Evolutionary conservation across 176 grass and related monocot species (phyloP), one percentile per base, ranked within the genome.

Genomic region (Triticum turgidum): DNA sequence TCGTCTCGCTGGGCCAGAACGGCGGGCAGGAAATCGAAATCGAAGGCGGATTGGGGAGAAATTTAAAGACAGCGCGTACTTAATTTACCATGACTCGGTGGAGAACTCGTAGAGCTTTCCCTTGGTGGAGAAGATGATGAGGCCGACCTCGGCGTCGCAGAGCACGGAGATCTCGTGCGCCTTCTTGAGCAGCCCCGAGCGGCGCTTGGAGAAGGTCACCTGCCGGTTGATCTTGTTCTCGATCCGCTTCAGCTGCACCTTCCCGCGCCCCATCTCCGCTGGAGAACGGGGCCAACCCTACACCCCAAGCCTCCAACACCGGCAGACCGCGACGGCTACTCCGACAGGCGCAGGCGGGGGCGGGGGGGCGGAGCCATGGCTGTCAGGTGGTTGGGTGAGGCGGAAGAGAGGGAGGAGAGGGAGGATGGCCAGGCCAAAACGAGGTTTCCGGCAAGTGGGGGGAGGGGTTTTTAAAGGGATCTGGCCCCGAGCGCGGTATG

Each of bases 151-250:
- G 14, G 91, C 96, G 45, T 98, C 96, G 86, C 96, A 98, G 65
- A 98, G 93, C 83, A 98, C 89, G 51, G 96, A 98, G 84, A 98
- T 98, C 93, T 98, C 96, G 8, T 91, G 47, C 25, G 96, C 96
- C 89, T 98, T 98, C 91, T 98, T 98, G 58, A 98, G 77, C 87
- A 98, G 32, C 33, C 96, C 96, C 0, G 93, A 84, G 33, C 93
- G 76, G 62, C 96, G 88, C 91, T 95, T 98, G 42, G 93, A 98
- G 90, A 98, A 98, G 67, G 91, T 98, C 62, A 95, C 96, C 89
- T 98, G 93, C 29, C 91, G 65, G 87, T 98, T 95, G 79, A 98
- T 94, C 86, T 98, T 95, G 86, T 98, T 95, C 93, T 98, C 93
- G 88, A 98, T 98, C 84, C 89, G 82, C 96, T 98, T 98, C 54